phyloP scores from a whole-genome alignment of 768 basidiomycete species.

The Trametes gibbosa region DNA sequence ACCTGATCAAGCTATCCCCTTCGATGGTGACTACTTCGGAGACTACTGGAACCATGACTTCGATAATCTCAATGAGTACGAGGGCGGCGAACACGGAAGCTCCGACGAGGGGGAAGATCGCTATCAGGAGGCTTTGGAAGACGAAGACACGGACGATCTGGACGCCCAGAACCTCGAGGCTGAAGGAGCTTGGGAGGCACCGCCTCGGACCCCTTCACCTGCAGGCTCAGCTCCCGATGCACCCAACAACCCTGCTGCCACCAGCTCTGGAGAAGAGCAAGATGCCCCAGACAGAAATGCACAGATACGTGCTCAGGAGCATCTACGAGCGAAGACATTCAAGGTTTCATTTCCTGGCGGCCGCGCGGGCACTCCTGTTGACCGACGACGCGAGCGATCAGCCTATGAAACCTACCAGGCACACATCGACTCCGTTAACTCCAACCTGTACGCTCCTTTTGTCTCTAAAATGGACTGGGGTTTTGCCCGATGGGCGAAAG shows the following conservation, averaged over 20 bases:
- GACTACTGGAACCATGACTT: neutral
- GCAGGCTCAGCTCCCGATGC: neutral
- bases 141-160: neutral
- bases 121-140: neutral
- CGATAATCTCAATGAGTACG: neutral
- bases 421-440: neutral
- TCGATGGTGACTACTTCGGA: conserved; percentile 7
- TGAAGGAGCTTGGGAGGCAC: neutral
- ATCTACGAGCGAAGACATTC: neutral
- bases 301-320: neutral
- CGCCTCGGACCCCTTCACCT: too few species aligned
- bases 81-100: neutral
- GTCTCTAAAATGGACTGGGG: conserved; percentile 37
- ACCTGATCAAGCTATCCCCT: neutral
- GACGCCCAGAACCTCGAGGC: neutral
- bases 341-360: neutral
- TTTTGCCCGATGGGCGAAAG: conserved; percentile 41
- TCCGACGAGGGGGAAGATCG: neutral
- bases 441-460: conserved; percentile 32
- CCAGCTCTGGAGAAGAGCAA: neutral
- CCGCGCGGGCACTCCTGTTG: neutral
- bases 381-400: neutral
- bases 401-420: neutral
- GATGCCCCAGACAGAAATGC: neutral
- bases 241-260: neutral